A percentile compares a stretch with the other conserved stretches of the same genome.
Conservation (phyloP, 495 filamentous ascomycete genomes). For the Penicillium verhagenii region DNA sequence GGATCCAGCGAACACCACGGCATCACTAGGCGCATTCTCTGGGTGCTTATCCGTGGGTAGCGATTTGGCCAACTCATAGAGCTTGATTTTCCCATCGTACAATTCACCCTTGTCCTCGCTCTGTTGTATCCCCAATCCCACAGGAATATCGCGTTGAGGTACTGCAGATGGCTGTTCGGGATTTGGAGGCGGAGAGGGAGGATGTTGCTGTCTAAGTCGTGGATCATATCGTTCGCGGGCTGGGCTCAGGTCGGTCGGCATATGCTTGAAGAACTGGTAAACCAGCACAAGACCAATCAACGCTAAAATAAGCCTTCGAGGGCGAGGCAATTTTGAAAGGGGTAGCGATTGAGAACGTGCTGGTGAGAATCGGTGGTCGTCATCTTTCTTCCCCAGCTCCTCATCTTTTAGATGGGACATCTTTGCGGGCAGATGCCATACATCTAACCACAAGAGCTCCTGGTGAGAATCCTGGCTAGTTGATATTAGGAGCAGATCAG, state of each 20-base stretch:
- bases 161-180: conserved; percentile 8
- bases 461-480: conserved; percentile 7
- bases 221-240: conserved; percentile 31
- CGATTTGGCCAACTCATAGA: conserved; percentile 50
- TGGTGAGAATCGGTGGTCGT: conserved; percentile 51
- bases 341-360: conserved; percentile 26
- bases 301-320: conserved; percentile 42
- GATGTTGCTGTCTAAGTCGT: conserved; percentile 22
- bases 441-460: conserved; percentile 9
- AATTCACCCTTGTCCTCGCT: conserved; percentile 24
- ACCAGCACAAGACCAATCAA: conserved; percentile 43
- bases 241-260: conserved; percentile 45
- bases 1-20: conserved; percentile 52
- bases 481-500: neutral
- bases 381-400: conserved; percentile 69
- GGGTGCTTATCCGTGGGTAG: conserved; percentile 41
- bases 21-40: conserved; percentile 29
- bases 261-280: conserved; percentile 55
- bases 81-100: conserved; percentile 56
- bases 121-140: conserved; percentile 20
- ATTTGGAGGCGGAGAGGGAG: neutral
- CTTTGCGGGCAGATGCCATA: conserved; percentile 32
- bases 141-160: conserved; percentile 12
- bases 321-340: conserved; percentile 36
- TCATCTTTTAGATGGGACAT: conserved; percentile 55